phyloP scores from a whole-genome alignment of 306 rosid species.

The Prunus campanulata region DNA sequence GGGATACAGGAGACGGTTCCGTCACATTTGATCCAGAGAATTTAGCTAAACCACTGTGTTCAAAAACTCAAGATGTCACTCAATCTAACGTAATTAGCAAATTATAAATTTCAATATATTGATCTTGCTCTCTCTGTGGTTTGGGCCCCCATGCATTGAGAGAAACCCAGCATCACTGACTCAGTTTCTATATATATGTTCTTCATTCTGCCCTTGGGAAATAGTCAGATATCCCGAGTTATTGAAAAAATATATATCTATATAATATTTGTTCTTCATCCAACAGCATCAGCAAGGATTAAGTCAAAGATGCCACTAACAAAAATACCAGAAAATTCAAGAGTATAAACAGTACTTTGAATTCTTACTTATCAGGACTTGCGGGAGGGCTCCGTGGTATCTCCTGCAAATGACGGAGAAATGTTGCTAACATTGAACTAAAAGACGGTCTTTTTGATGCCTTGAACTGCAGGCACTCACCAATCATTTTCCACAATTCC shows the following conservation, averaged over 20 bases:
- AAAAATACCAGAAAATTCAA: constrained; percentile 3
- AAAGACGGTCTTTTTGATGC: constrained; percentile 87
- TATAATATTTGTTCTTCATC: not conserved
- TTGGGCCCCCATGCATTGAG: not conserved
- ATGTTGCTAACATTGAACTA: constrained; percentile 78
- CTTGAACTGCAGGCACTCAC: constrained; percentile 96
- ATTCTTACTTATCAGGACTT: constrained; percentile 91
- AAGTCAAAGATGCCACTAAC: constrained; percentile 14
- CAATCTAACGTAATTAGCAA: constrained; percentile 10
- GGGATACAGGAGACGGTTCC: constrained; percentile 59
- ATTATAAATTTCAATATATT: constrained; percentile 13
- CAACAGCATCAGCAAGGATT: constrained; percentile 19
- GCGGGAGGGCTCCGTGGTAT: constrained; percentile 92
- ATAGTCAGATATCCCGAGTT: not conserved
- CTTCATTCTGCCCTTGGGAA: not conserved
- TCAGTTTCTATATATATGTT: not conserved
- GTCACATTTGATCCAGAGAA: constrained; percentile 54
- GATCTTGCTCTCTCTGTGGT: constrained; percentile 17
- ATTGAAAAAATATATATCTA: not conserved
- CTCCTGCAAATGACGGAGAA: constrained; percentile 94
- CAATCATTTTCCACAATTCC: constrained; percentile 98
- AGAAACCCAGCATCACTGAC: not conserved
- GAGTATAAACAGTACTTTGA: constrained; percentile 20
- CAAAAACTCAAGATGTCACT: constrained; percentile 28
- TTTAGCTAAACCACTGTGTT: constrained; percentile 63